phyloP scores from a whole-genome alignment of 176 grass and related monocot genomes.

The Oryza meyeriana region DNA sequence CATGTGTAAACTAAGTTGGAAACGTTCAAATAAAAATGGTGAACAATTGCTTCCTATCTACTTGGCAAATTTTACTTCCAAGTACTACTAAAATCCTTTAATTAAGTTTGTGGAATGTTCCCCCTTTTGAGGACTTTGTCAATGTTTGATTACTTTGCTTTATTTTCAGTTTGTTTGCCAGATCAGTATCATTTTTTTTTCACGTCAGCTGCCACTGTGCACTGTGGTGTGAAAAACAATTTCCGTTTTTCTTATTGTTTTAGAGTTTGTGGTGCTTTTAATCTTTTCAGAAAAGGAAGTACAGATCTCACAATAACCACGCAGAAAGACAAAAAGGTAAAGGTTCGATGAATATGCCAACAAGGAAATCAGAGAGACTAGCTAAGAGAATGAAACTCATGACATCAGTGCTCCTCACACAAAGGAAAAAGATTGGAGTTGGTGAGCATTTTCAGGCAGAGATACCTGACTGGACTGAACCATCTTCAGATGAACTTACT shows the following conservation, averaged over 20 bases:
- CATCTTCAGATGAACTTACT: slow-evolving; percentile 46
- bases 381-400: slow-evolving; percentile 62
- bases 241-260: slow-evolving; percentile 33
- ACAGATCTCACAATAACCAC: slow-evolving; percentile 39
- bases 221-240: background rate
- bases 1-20: background rate
- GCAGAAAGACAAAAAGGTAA: slow-evolving; percentile 44
- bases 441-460: slow-evolving; percentile 82
- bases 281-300: slow-evolving; percentile 75
- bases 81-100: slow-evolving; percentile 1
- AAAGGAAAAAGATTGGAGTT: slow-evolving; percentile 71
- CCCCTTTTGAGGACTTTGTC: background rate
- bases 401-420: slow-evolving; percentile 53
- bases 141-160: slow-evolving; percentile 18
- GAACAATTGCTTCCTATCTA: background rate
- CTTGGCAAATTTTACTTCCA: slow-evolving; percentile 14
- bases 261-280: slow-evolving; percentile 1
- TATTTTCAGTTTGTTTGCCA: slow-evolving; percentile 16
- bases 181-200: background rate
- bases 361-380: slow-evolving; percentile 88
- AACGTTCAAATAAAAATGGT: background rate
- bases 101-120: background rate
- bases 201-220: slow-evolving; percentile 12
- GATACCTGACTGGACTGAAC: slow-evolving; percentile 59
- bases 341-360: slow-evolving; percentile 38